phyloP scores from a whole-genome alignment of 495 filamentous ascomycete species.

The Neurospora sp. region DNA sequence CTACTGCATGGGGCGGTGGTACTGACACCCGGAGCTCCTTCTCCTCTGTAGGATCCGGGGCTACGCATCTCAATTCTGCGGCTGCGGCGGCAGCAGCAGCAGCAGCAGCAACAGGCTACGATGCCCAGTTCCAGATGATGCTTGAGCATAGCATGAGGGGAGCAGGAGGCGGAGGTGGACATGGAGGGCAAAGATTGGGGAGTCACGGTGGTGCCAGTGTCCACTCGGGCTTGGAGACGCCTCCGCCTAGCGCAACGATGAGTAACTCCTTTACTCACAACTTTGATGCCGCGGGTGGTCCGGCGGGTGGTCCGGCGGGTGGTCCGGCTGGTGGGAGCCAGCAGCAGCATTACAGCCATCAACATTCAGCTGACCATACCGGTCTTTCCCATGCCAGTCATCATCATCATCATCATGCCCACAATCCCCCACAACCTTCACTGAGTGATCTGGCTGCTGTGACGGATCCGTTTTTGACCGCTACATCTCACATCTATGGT shows the following conservation, averaged over 20 bases:
- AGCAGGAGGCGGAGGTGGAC: background rate
- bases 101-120: background rate
- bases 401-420: background rate
- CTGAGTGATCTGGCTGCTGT: constrained; percentile 7
- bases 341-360: background rate
- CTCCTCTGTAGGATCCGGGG: background rate
- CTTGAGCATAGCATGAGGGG: background rate
- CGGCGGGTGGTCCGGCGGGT: background rate
- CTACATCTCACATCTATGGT: background rate
- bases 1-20: constrained; percentile 2
- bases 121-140: background rate
- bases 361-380: background rate
- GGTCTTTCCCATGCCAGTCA: background rate
- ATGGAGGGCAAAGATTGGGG: background rate
- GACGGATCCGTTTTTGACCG: constrained; percentile 15
- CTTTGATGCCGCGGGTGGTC: constrained; percentile 10
- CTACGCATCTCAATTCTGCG: background rate
- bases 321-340: background rate
- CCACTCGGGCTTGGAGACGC: constrained; percentile 20
- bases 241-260: constrained; percentile 21
- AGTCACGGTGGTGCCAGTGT: background rate
- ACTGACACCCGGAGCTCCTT: background rate
- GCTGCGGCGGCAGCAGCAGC: background rate
- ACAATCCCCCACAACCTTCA: background rate
- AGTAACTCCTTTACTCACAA: constrained; percentile 13